A percentile compares a stretch with the other conserved stretches of the same genome.
These are phyloP conservation scores for Amaranthus cruentus DNA, from an alignment of 148 eudicot genomes.

Conservation along the genomic window DNA sequence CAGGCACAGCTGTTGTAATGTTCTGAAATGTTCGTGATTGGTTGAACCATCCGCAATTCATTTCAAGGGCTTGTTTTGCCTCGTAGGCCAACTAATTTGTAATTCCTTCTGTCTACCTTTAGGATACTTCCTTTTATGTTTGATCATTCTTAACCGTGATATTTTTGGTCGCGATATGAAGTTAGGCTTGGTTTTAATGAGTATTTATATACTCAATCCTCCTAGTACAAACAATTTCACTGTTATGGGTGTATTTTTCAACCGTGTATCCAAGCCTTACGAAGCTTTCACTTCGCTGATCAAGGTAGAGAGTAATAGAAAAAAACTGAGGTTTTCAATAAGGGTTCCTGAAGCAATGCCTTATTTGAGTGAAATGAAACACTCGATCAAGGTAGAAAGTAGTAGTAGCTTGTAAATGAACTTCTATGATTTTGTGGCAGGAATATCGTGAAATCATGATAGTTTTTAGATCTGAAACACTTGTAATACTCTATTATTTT, in stretches of 20 bases:
- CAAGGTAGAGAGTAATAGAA: neutral
- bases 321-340: too few relatives aligned
- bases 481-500: too few relatives aligned
- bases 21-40: neutral
- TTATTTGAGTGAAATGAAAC: neutral
- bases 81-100: conserved; percentile 14
- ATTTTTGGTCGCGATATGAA: conserved; percentile 16
- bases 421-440: neutral
- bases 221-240: neutral
- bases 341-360: too few relatives aligned
- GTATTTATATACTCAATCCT: neutral
- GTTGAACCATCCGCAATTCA: conserved; percentile 10
- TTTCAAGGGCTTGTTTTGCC: conserved; percentile 8
- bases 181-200: conserved; percentile 2
- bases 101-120: conserved; percentile 3
- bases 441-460: neutral
- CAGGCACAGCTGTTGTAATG: neutral
- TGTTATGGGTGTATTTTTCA: conserved; percentile 2
- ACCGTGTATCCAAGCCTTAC: conserved; percentile 6
- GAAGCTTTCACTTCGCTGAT: conserved; percentile 15
- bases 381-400: neutral
- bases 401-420: neutral
- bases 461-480: too few relatives aligned
- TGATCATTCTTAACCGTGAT: neutral
- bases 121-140: conserved; percentile 1